phyloP scores from a whole-genome alignment of 805 yeast genomes.

The Cyberlindnera galapagoensis region DNA sequence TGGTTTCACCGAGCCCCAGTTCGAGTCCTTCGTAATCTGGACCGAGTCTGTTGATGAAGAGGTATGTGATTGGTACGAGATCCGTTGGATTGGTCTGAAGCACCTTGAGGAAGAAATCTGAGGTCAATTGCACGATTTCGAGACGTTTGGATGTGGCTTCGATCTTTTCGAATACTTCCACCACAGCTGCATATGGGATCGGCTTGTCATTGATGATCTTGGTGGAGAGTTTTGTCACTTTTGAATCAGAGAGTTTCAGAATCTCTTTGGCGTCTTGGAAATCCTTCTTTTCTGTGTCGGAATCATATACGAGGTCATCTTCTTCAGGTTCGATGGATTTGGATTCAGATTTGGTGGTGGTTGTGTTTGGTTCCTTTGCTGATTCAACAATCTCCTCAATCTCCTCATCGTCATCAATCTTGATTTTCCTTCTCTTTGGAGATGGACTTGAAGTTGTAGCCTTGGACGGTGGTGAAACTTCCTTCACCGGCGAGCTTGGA shows the following conservation, averaged over 20 bases:
- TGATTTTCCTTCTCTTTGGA: constrained; percentile 9
- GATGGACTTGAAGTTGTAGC: constrained; percentile 4
- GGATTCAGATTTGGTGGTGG: background rate
- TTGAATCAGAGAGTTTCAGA: constrained; percentile 13
- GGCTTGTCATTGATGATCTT: constrained; percentile 10
- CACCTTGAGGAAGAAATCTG: constrained; percentile 65
- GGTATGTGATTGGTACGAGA: constrained; percentile 67
- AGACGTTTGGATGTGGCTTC: constrained; percentile 80
- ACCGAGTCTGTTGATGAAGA: constrained; percentile 83
- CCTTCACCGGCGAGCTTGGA: no score
- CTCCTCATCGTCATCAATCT: constrained; percentile 2
- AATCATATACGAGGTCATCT: constrained; percentile 18
- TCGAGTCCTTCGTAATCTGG: constrained; percentile 97
- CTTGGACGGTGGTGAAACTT: background rate
- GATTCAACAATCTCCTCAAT: background rate
- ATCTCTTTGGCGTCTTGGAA: constrained; percentile 18
- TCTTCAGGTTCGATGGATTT: constrained; percentile 9
- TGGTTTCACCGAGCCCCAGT: constrained; percentile 86
- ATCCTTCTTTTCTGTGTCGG: constrained; percentile 21
- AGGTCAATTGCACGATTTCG: constrained; percentile 68
- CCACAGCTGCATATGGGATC: constrained; percentile 33
- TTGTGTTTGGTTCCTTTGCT: background rate
- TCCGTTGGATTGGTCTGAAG: constrained; percentile 46
- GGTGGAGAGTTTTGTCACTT: constrained; percentile 4
- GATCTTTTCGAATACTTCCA: constrained; percentile 66